Evolutionary conservation across 768 basidiomycete species (phyloP).

Genomic region (Mycena olivaceomarginata): DNA sequence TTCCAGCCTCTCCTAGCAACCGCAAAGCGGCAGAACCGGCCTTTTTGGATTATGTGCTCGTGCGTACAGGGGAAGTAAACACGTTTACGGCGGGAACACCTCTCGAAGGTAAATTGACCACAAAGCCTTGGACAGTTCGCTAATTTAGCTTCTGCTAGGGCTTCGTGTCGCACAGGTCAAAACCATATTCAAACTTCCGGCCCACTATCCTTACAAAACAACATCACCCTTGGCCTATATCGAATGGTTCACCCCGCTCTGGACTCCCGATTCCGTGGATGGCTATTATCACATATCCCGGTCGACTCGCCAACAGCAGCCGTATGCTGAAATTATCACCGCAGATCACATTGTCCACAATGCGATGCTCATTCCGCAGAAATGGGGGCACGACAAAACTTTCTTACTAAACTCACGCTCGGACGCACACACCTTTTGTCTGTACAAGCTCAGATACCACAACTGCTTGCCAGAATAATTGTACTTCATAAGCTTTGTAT

Average conservation of each 20-base stretch:
- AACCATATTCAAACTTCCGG: background rate
- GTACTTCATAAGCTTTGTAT: no score
- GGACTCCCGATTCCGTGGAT: background rate
- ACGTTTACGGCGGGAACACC: background rate
- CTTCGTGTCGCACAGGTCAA: background rate
- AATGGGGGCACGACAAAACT: conserved; percentile 9
- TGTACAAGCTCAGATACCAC: conserved; percentile 22
- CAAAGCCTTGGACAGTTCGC: background rate
- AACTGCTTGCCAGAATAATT: background rate
- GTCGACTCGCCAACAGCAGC: conserved; percentile 9
- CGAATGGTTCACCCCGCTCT: background rate
- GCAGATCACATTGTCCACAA: conserved; percentile 33
- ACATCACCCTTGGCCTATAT: background rate
- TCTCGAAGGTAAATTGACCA: background rate
- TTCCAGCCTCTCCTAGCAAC: no score
- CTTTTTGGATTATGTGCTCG: background rate
- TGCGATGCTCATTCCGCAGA: conserved; percentile 31
- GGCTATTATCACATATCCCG: background rate
- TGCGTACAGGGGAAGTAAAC: background rate
- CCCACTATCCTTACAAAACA: background rate
- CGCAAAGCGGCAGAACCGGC: no score
- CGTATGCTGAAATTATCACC: conserved; percentile 42
- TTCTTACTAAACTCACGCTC: conserved; percentile 41
- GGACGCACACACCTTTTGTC: conserved; percentile 43
- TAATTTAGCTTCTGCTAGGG: background rate